phyloP scores from a whole-genome alignment of 768 basidiomycete genomes.

The Paxillus ammoniavirescens region DNA sequence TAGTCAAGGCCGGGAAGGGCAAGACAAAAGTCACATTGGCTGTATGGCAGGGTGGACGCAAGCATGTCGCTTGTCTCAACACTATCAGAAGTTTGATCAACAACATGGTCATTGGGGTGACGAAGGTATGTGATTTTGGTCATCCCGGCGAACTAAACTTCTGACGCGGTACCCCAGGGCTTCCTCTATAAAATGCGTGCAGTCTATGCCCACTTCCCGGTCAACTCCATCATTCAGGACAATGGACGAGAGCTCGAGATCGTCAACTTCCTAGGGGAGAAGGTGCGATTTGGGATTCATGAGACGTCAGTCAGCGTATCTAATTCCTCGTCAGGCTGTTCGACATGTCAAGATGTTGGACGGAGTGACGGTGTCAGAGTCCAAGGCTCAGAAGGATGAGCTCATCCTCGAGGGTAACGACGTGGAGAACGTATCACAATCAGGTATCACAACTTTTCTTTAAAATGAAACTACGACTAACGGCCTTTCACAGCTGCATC shows the following conservation, averaged over 20 bases:
- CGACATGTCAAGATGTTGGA: conserved; percentile 90
- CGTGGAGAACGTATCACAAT: conserved; percentile 96
- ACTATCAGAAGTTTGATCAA: conserved; percentile 93
- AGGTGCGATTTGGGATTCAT: conserved; percentile 47
- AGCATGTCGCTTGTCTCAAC: conserved; percentile 97
- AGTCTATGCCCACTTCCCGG: conserved; percentile 99
- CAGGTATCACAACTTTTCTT: conserved; percentile 48
- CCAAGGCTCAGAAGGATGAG: conserved; percentile 92
- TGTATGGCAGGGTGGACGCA: conserved; percentile 97
- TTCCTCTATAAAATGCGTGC: conserved; percentile 99
- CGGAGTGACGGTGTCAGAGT: conserved; percentile 83
- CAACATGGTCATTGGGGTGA: conserved; percentile 98
- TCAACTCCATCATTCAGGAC: conserved; percentile 94
- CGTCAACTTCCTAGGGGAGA: conserved; percentile 94
- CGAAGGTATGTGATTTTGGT: conserved; percentile 56
- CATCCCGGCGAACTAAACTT: background rate
- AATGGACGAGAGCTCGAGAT: conserved; percentile 75
- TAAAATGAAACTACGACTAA: conserved; percentile 1
- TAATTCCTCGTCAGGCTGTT: conserved; percentile 57
- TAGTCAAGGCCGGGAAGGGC: conserved; percentile 69
- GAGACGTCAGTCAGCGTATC: background rate
- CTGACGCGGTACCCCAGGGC: conserved; percentile 51
- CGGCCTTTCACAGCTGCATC: conserved; percentile 65
- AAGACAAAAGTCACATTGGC: conserved; percentile 78
- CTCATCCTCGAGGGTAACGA: conserved; percentile 93